Evolutionary conservation across 2,329 filamentous ascomycete species (phyloP).

Genomic region (Aspergillus nomiae): DNA sequence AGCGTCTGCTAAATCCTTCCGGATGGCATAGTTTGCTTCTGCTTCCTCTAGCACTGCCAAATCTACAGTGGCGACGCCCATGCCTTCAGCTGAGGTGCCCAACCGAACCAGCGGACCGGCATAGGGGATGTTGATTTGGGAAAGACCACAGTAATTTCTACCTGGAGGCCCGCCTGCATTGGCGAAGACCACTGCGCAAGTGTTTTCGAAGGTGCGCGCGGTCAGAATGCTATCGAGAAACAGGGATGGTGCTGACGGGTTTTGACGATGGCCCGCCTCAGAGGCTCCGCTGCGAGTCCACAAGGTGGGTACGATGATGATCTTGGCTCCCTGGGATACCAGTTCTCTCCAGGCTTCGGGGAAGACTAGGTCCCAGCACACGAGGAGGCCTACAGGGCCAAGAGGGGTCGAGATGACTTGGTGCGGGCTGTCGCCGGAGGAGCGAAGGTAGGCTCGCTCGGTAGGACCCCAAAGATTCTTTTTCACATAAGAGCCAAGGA

Average conservation of each 20-base stretch:
- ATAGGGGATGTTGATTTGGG: not conserved
- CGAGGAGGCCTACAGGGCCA: conserved; percentile 55
- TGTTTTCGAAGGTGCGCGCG: conserved; percentile 58
- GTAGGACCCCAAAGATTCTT: conserved; percentile 25
- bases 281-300: conserved; percentile 52
- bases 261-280: conserved; percentile 47
- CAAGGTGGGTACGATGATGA: conserved; percentile 58
- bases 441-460: conserved; percentile 1
- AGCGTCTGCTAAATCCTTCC: not conserved
- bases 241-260: conserved; percentile 51
- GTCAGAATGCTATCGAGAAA: conserved; percentile 55
- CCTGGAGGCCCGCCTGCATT: conserved; percentile 51
- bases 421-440: not conserved
- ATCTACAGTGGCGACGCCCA: not conserved
- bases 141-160: not conserved
- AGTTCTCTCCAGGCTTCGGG: conserved; percentile 59
- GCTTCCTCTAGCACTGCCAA: not conserved
- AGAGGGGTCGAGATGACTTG: conserved; percentile 46
- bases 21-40: not conserved
- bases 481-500: conserved; percentile 57
- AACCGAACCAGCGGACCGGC: not conserved
- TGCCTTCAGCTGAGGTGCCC: not conserved
- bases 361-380: conserved; percentile 62
- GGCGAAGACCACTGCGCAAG: conserved; percentile 57
- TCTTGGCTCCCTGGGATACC: conserved; percentile 54